Percentiles rank a stretch among this genome's conserved stretches.
Conservation (phyloP, 768 basidiomycete genomes). For the Sporobolomyces phaffii region DNA sequence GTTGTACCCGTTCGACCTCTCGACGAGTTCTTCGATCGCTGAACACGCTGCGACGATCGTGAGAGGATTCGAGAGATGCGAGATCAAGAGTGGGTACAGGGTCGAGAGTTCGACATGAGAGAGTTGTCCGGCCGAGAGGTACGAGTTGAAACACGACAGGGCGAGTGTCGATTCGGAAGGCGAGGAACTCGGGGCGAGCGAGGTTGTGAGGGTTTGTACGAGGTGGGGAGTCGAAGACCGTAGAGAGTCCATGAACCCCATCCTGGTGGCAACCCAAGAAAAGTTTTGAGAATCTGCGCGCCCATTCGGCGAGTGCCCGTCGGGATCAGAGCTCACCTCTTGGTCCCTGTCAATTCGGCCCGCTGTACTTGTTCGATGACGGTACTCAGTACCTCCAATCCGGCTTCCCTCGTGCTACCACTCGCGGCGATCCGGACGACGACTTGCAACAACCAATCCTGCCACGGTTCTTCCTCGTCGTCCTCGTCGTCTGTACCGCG, state of each 20-base stretch:
- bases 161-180: conserved; percentile 31
- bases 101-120: conserved; percentile 28
- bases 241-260: conserved; percentile 35
- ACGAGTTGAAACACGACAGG: conserved; percentile 35
- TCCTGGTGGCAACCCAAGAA: conserved; percentile 19
- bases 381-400: conserved; percentile 33
- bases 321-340: conserved; percentile 25
- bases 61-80: conserved; percentile 23
- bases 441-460: conserved; percentile 31
- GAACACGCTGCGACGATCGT: conserved; percentile 22
- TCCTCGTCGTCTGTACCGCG: neutral
- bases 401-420: conserved; percentile 28
- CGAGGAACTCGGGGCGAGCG: conserved; percentile 8
- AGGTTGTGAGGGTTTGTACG: conserved; percentile 29
- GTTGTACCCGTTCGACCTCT: conserved; percentile 24
- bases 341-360: conserved; percentile 39
- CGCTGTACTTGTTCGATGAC: conserved; percentile 39
- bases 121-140: conserved; percentile 35
- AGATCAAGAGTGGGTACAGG: conserved; percentile 40
- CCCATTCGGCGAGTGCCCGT: too few relatives aligned
- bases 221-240: conserved; percentile 35
- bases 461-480: conserved; percentile 9
- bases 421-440: conserved; percentile 16
- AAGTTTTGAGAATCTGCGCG: too few relatives aligned
- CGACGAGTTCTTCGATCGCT: conserved; percentile 40